These are phyloP conservation scores for Arthrobotrys musiformis DNA, from an alignment of 2,329 filamentous ascomycete species.

Conservation along the genomic window DNA sequence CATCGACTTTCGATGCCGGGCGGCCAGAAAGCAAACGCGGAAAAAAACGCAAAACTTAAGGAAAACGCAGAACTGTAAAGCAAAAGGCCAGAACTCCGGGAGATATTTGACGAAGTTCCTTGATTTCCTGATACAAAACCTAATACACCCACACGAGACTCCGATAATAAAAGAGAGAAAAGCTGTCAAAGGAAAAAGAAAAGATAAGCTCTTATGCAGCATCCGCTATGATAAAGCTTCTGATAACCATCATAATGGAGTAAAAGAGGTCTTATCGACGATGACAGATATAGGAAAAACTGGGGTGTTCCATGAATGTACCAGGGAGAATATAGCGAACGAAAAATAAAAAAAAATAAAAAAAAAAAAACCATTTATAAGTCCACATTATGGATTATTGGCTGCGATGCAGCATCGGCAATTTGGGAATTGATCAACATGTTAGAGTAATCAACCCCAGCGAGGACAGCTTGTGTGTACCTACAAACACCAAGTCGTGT, in stretches of 20 bases:
- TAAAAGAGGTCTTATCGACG: background rate
- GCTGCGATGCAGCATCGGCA: constrained; percentile 44
- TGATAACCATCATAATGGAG: background rate
- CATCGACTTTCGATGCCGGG: constrained; percentile 4
- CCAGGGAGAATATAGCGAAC: background rate
- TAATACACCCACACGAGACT: constrained; percentile 1
- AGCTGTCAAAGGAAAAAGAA: background rate
- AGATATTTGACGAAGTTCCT: constrained; percentile 14
- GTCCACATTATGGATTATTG: constrained; percentile 43
- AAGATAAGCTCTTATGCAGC: background rate
- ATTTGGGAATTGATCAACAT: constrained; percentile 52
- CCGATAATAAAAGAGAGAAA: constrained; percentile 13
- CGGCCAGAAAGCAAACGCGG: background rate
- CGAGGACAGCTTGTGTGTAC: constrained; percentile 49
- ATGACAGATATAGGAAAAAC: background rate
- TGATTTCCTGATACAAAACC: constrained; percentile 18
- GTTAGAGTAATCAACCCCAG: constrained; percentile 50
- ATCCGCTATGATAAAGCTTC: constrained; percentile 6
- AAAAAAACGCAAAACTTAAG: background rate
- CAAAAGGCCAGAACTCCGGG: constrained; percentile 10
- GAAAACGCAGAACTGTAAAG: background rate
- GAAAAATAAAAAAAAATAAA: too few relatives aligned
- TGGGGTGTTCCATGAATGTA: background rate
- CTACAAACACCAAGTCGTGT: constrained; percentile 15
- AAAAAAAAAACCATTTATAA: constrained; percentile 30